phyloP scores from a whole-genome alignment of 345 rosid genomes.

The Eucalyptus victrix region DNA sequence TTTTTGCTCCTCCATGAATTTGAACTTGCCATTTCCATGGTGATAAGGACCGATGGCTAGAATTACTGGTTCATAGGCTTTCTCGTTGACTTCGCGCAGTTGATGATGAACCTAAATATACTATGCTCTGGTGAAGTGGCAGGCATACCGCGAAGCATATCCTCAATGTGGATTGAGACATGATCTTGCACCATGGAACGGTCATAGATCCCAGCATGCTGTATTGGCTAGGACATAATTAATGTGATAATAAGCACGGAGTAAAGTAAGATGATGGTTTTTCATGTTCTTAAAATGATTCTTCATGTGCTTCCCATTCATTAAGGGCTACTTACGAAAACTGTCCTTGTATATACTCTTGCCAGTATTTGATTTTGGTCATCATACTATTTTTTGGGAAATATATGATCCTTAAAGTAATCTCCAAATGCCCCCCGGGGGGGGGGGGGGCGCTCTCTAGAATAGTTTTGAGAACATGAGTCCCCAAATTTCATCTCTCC shows the following conservation, averaged over 20 bases:
- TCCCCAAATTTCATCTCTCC: too few species aligned
- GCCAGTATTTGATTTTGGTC: not conserved
- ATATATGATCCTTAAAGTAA: not conserved
- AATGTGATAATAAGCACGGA: not conserved
- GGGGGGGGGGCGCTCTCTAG: too few species aligned
- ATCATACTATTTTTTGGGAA: too few species aligned
- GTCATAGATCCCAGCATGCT: not conserved
- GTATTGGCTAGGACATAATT: not conserved
- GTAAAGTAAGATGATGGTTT: not conserved
- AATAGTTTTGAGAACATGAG: too few species aligned
- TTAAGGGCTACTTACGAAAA: too few species aligned
- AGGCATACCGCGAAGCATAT: not conserved
- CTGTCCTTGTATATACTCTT: too few species aligned
- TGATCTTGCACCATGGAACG: not conserved
- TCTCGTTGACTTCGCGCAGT: too few species aligned
- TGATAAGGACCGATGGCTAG: not conserved
- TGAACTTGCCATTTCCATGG: not conserved
- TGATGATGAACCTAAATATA: not conserved
- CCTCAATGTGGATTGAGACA: not conserved
- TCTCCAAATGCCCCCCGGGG: too few species aligned
- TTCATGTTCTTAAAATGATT: too few species aligned
- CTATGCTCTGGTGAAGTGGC: not conserved
- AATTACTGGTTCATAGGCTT: not conserved
- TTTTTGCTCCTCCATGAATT: not conserved
- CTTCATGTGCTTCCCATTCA: too few species aligned